Percentiles rank a stretch among this genome's conserved stretches.
Conservation (phyloP, 352 stramenopile genomes). For the Blastocystis sp. region DNA sequence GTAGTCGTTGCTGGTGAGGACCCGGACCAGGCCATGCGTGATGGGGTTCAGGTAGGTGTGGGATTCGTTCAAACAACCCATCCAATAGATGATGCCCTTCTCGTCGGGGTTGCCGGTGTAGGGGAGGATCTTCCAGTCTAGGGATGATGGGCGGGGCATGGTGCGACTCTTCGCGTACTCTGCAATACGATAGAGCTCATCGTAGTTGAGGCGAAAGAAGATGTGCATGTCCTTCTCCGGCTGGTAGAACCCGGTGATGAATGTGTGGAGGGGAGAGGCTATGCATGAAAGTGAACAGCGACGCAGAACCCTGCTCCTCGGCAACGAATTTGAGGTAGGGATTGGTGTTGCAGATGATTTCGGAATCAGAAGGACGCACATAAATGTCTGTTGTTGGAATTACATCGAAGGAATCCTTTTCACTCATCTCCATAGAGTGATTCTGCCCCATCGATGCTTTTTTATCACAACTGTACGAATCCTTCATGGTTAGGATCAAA, state of each 20-base stretch:
- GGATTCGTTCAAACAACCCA: conserved; percentile 31
- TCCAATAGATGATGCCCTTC: conserved; percentile 65
- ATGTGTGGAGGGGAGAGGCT: conserved; percentile 18
- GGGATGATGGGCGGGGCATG: neutral
- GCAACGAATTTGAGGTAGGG: neutral
- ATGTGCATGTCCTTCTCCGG: neutral
- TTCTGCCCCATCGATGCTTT: neutral
- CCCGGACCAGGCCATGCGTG: conserved; percentile 17
- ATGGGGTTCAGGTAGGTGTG: conserved; percentile 58
- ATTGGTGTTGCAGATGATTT: neutral
- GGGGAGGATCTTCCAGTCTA: conserved; percentile 56
- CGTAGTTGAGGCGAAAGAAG: conserved; percentile 32
- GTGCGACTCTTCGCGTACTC: conserved; percentile 54
- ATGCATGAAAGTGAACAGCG: neutral
- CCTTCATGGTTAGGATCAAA: neutral
- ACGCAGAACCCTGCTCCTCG: neutral
- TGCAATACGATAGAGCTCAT: conserved; percentile 21
- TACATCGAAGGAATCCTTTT: neutral
- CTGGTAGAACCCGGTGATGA: conserved; percentile 53
- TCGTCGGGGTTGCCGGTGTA: conserved; percentile 49
- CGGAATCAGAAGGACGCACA: neutral
- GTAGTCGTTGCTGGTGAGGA: conserved; percentile 58
- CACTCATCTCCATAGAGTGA: neutral
- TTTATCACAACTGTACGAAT: neutral
- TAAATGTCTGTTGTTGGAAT: neutral